Percentiles rank a stretch among this genome's conserved stretches.
Conservation (phyloP, 495 filamentous ascomycete species). For the Bathelium albidoporum region DNA sequence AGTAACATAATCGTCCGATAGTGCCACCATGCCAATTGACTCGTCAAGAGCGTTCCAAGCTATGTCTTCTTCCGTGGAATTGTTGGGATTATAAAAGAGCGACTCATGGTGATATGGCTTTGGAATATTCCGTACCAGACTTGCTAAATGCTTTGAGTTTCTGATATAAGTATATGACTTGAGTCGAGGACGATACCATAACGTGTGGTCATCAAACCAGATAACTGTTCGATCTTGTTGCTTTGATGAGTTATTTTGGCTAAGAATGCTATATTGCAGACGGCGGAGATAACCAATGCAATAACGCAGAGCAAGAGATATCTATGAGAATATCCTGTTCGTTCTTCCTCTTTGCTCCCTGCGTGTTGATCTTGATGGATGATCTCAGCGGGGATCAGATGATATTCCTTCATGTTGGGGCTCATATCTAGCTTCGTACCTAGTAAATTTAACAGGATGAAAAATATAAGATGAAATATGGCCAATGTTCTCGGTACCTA, state of each 20-base stretch:
- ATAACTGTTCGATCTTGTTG: neutral
- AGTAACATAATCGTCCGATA: constrained; percentile 4
- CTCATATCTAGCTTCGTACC: neutral
- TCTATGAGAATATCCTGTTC: neutral
- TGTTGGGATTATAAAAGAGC: neutral
- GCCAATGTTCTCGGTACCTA: neutral
- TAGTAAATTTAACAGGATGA: neutral
- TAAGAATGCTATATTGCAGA: neutral
- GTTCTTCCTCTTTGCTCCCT: neutral
- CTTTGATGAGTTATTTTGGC: neutral
- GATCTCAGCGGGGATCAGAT: neutral
- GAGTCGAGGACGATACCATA: neutral
- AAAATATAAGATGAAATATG: neutral
- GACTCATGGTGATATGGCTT: neutral
- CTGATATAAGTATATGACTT: neutral
- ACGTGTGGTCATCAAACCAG: neutral
- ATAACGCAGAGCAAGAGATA: neutral
- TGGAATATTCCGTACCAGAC: neutral
- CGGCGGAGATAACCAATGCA: neutral
- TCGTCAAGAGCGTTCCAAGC: neutral
- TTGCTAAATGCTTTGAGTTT: neutral
- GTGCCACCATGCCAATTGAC: neutral
- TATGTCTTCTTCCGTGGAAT: neutral
- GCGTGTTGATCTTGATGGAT: neutral
- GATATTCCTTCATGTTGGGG: neutral